Evolutionary conservation across 306 rosid species (phyloP).

Genomic region (Trichosanthes cucumerina): DNA sequence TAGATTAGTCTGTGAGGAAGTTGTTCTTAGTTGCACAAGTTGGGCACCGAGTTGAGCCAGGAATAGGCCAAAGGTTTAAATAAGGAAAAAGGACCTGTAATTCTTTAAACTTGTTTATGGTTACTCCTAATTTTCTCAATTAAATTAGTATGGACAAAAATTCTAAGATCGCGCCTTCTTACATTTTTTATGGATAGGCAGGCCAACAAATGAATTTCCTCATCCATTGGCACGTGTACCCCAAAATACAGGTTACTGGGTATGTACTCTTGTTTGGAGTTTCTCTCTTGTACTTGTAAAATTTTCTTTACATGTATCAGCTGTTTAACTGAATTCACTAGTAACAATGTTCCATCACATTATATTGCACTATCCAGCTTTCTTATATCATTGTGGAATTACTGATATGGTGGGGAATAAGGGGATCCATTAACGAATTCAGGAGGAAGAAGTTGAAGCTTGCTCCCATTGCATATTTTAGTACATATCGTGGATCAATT

Average conservation of each 20-base stretch:
- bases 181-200: slow-evolving; percentile 38
- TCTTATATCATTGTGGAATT: slow-evolving; percentile 85
- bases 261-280: slow-evolving; percentile 25
- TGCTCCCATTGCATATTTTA: slow-evolving; percentile 91
- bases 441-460: slow-evolving; percentile 78
- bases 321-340: slow-evolving; percentile 15
- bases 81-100: not conserved
- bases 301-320: slow-evolving; percentile 20
- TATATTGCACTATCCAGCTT: slow-evolving; percentile 45
- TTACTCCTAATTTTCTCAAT: slow-evolving; percentile 7
- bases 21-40: not conserved
- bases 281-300: slow-evolving; percentile 5
- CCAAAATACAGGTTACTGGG: slow-evolving; percentile 93
- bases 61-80: not conserved
- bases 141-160: not conserved
- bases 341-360: slow-evolving; percentile 11
- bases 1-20: not conserved
- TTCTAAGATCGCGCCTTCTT: slow-evolving; percentile 14
- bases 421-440: slow-evolving; percentile 79
- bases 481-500: slow-evolving; percentile 83
- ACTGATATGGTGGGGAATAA: slow-evolving; percentile 91
- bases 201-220: slow-evolving; percentile 87
- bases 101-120: not conserved
- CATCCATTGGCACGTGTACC: slow-evolving; percentile 96
- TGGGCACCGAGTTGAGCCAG: not conserved